A percentile compares a stretch with the other conserved stretches of the same genome.
Conservation (phyloP, 2,329 filamentous ascomycete genomes). For the Trichoderma polysporum region DNA sequence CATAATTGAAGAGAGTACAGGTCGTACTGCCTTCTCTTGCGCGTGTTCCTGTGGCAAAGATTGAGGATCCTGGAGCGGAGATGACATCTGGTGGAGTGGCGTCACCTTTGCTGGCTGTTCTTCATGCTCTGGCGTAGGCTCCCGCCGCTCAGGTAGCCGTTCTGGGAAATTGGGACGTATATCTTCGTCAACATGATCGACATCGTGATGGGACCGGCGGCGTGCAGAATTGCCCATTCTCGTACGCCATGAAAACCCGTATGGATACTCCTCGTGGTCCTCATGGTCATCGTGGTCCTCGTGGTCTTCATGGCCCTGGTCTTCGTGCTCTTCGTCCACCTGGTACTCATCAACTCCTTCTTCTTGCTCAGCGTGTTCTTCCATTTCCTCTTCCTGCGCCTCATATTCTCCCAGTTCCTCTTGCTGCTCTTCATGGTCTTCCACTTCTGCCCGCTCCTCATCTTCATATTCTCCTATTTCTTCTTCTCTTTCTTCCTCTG, state of each 20-base stretch:
- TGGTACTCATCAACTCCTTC: slow-evolving; percentile 20
- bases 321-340: neutral
- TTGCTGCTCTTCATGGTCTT: neutral
- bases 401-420: neutral
- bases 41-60: slow-evolving; percentile 32
- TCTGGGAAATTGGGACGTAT: slow-evolving; percentile 21
- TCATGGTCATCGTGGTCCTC: neutral
- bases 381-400: slow-evolving; percentile 6
- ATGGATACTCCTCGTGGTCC: neutral
- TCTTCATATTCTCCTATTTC: neutral
- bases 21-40: slow-evolving; percentile 38
- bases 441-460: neutral
- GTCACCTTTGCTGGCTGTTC: slow-evolving; percentile 33
- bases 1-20: slow-evolving; percentile 57
- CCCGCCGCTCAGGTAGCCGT: slow-evolving; percentile 3
- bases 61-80: slow-evolving; percentile 37
- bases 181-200: slow-evolving; percentile 20
- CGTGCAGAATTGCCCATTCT: neutral
- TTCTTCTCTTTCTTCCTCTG: neutral
- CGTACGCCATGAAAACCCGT: neutral
- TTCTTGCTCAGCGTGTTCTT: slow-evolving; percentile 7
- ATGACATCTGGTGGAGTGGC: slow-evolving; percentile 40
- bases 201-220: neutral
- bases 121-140: slow-evolving; percentile 19
- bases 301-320: neutral